Evolutionary conservation across 2,329 filamentous ascomycete species (phyloP).

Genomic region (Sporothrix pseudoabietina): DNA sequence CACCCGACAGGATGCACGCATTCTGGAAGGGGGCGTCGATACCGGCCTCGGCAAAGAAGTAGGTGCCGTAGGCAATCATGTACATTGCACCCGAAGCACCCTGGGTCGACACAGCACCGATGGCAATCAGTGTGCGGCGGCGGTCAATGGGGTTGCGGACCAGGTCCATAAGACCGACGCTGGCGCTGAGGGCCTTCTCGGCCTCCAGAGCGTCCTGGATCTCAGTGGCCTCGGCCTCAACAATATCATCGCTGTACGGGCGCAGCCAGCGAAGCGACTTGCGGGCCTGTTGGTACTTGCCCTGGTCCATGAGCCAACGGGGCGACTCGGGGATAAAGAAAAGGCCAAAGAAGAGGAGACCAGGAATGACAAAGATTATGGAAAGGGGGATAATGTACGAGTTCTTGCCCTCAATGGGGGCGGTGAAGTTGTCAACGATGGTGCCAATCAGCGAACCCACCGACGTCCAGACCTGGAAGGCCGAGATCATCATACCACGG

Average conservation of each 20-base stretch:
- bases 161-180: slow-evolving; percentile 50
- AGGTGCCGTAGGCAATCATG: slow-evolving; percentile 59
- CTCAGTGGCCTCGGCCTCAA: slow-evolving; percentile 43
- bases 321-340: slow-evolving; percentile 48
- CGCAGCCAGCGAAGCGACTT: slow-evolving; percentile 43
- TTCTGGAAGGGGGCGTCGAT: slow-evolving; percentile 60
- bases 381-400: slow-evolving; percentile 48
- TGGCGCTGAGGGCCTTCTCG: slow-evolving; percentile 40
- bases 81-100: slow-evolving; percentile 60
- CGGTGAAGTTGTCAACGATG: slow-evolving; percentile 54
- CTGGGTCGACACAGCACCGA: slow-evolving; percentile 53
- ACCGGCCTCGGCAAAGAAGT: slow-evolving; percentile 62
- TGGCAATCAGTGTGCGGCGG: slow-evolving; percentile 52
- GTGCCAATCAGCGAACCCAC: slow-evolving; percentile 48
- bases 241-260: slow-evolving; percentile 40
- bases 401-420: slow-evolving; percentile 42
- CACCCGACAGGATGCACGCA: slow-evolving; percentile 55
- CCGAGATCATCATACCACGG: slow-evolving; percentile 44
- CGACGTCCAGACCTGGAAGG: slow-evolving; percentile 41
- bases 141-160: slow-evolving; percentile 56
- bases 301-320: slow-evolving; percentile 46
- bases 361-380: slow-evolving; percentile 46
- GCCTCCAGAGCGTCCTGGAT: slow-evolving; percentile 45
- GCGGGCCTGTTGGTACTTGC: slow-evolving; percentile 42
- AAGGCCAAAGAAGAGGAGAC: slow-evolving; percentile 43